phyloP scores from a whole-genome alignment of 2,329 filamentous ascomycete genomes.

The Penicillium corylophilum region DNA sequence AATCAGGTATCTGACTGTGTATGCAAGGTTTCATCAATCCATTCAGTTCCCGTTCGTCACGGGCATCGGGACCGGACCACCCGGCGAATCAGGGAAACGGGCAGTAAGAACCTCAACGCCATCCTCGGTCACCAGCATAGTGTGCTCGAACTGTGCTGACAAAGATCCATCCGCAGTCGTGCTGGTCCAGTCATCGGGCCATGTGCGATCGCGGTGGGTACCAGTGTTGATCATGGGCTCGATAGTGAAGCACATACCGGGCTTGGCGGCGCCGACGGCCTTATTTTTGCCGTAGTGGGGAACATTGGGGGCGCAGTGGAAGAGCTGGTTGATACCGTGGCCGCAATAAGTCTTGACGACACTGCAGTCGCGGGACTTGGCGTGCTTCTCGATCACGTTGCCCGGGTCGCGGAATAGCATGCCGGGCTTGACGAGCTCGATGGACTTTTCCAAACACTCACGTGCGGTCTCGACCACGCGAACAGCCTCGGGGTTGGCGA shows the following conservation, averaged over 20 bases:
- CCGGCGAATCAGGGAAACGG: slow-evolving; percentile 69
- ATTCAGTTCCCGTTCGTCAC: slow-evolving; percentile 19
- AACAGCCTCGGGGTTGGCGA: slow-evolving; percentile 79
- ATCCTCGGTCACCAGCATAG: slow-evolving; percentile 76
- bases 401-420: slow-evolving; percentile 90
- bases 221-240: slow-evolving; percentile 97
- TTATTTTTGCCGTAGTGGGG: slow-evolving; percentile 99
- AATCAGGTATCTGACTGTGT: slow-evolving; percentile 11
- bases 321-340: slow-evolving; percentile 89
- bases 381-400: slow-evolving; percentile 91
- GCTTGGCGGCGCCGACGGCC: slow-evolving; percentile 88
- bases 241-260: slow-evolving; percentile 98
- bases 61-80: slow-evolving; percentile 66
- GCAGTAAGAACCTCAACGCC: slow-evolving; percentile 81
- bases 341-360: slow-evolving; percentile 96
- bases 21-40: slow-evolving; percentile 9
- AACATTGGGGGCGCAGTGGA: slow-evolving; percentile 91
- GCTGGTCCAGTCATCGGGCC: slow-evolving; percentile 99
- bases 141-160: slow-evolving; percentile 95
- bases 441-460: slow-evolving; percentile 86
- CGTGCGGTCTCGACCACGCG: slow-evolving; percentile 87
- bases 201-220: slow-evolving; percentile 87
- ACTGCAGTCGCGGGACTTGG: slow-evolving; percentile 79
- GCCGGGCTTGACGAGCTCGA: slow-evolving; percentile 88
- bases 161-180: slow-evolving; percentile 84